phyloP scores from a whole-genome alignment of 169 alveolate genomes.

The Perkinsus marinus region DNA sequence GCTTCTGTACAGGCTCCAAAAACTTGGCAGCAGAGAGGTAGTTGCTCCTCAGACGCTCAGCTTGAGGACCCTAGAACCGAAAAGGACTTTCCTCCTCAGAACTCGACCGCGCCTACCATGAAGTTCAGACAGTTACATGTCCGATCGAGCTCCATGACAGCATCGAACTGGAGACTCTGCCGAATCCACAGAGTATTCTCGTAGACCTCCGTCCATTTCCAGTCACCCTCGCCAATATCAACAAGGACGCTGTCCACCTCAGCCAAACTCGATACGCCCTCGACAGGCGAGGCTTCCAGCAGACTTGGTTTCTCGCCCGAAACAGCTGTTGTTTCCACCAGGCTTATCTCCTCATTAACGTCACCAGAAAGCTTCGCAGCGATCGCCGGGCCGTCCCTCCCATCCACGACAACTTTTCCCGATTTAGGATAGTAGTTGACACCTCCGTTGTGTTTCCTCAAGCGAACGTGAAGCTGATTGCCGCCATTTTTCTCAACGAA shows the following conservation, averaged over 20 bases:
- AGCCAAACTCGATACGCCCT: not conserved
- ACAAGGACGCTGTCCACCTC: not conserved
- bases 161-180: not conserved
- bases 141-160: not conserved
- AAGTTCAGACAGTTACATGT: not conserved
- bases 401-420: not conserved
- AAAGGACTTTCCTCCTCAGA: no score
- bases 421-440: not conserved
- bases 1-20: not conserved
- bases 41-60: not conserved
- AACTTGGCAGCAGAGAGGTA: not conserved
- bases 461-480: not conserved
- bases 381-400: not conserved
- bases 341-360: not conserved
- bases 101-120: not conserved
- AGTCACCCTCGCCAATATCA: not conserved
- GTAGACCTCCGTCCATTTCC: not conserved
- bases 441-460: not conserved
- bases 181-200: not conserved
- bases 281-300: not conserved
- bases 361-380: not conserved
- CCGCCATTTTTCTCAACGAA: not conserved
- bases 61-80: not conserved
- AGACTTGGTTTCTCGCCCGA: not conserved
- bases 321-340: not conserved